Conservation (phyloP, 495 filamentous ascomycete species). For the Talaromyces borbonicus region DNA sequence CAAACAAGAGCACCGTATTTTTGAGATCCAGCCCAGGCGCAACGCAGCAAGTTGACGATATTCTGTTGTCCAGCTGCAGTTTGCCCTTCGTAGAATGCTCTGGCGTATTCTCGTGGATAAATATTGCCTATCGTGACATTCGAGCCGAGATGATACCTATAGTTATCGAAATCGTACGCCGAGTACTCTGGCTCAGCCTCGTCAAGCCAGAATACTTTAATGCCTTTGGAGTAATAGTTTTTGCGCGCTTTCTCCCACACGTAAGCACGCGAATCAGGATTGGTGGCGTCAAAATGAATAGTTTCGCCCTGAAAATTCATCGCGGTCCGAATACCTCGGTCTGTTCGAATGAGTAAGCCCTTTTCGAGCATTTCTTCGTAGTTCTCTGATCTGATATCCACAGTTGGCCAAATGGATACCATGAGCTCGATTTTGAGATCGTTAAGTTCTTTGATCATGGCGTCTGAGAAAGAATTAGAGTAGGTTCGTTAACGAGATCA, state of each 20-base stretch:
- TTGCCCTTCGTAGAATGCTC: slow-evolving; percentile 48
- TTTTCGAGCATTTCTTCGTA: slow-evolving; percentile 44
- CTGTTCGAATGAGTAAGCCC: slow-evolving; percentile 42
- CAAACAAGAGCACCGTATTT: slow-evolving; percentile 51
- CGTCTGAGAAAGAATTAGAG: slow-evolving; percentile 18
- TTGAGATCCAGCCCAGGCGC: slow-evolving; percentile 50
- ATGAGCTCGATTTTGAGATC: slow-evolving; percentile 44
- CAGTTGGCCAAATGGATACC: slow-evolving; percentile 53
- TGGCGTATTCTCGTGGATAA: slow-evolving; percentile 44
- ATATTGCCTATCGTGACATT: slow-evolving; percentile 46
- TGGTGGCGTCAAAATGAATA: slow-evolving; percentile 47
- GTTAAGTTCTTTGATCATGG: slow-evolving; percentile 46
- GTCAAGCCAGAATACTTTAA: slow-evolving; percentile 51
- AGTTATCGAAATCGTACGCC: slow-evolving; percentile 51
- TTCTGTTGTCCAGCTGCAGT: slow-evolving; percentile 32
- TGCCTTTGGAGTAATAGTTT: slow-evolving; percentile 49
- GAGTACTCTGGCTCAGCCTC: slow-evolving; percentile 51
- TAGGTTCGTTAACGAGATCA: neutral
- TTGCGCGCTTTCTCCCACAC: slow-evolving; percentile 44
- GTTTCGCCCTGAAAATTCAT: slow-evolving; percentile 46
- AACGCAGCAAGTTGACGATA: slow-evolving; percentile 47
- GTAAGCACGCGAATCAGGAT: slow-evolving; percentile 38
- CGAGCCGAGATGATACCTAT: slow-evolving; percentile 43
- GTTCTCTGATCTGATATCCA: slow-evolving; percentile 42
- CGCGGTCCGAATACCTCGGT: slow-evolving; percentile 40